Evolutionary conservation across 2,329 filamentous ascomycete genomes (phyloP).

Genomic region (Aspergillus ustus): DNA sequence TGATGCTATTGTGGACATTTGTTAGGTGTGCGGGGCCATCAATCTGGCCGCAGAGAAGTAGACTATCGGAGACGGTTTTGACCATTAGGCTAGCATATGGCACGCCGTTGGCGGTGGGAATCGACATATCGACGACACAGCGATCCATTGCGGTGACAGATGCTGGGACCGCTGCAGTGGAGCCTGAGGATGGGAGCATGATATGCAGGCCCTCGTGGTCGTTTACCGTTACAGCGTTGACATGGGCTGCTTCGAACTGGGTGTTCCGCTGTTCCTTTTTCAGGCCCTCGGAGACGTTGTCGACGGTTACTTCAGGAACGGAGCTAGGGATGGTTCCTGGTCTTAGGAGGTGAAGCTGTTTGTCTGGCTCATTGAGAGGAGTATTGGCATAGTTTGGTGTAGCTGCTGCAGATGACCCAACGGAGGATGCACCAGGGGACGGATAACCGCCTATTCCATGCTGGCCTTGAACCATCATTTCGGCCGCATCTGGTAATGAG

Average conservation of each 20-base stretch:
- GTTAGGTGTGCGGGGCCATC: slow-evolving; percentile 84
- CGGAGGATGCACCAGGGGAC: slow-evolving; percentile 48
- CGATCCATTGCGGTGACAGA: slow-evolving; percentile 70
- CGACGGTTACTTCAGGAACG: slow-evolving; percentile 31
- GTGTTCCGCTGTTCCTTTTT: slow-evolving; percentile 22
- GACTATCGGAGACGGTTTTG: slow-evolving; percentile 69
- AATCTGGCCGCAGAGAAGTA: slow-evolving; percentile 80
- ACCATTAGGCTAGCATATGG: slow-evolving; percentile 74
- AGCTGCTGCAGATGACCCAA: slow-evolving; percentile 42
- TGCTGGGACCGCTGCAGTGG: slow-evolving; percentile 73
- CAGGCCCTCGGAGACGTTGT: slow-evolving; percentile 29
- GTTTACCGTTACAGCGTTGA: slow-evolving; percentile 66
- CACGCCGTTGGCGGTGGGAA: slow-evolving; percentile 59
- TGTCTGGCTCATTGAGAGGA: slow-evolving; percentile 41
- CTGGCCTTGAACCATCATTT: slow-evolving; percentile 55
- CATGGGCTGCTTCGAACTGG: slow-evolving; percentile 58
- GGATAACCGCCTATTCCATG: slow-evolving; percentile 49
- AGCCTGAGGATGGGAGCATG: slow-evolving; percentile 72
- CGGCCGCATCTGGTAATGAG: slow-evolving; percentile 61
- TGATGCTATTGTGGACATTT: slow-evolving; percentile 69
- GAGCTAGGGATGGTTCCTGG: slow-evolving; percentile 44
- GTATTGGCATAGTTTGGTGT: slow-evolving; percentile 44
- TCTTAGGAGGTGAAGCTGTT: slow-evolving; percentile 36
- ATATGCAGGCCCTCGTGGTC: slow-evolving; percentile 73
- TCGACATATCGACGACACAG: slow-evolving; percentile 81